A percentile compares a stretch with the other conserved stretches of the same genome.
Evolutionary conservation across 305 asterid genomes (phyloP).

Genomic region (Fraxinus floribunda): DNA sequence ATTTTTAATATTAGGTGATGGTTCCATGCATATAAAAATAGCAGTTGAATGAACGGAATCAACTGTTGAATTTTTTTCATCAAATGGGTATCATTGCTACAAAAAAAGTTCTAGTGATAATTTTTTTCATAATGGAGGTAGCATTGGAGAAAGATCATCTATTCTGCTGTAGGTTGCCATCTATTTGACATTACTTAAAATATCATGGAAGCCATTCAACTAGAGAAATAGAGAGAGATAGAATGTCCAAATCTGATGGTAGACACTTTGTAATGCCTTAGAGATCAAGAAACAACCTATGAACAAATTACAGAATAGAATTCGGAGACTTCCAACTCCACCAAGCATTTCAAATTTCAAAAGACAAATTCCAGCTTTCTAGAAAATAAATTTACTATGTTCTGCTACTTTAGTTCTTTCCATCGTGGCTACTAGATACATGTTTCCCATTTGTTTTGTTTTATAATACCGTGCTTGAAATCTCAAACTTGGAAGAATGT

Average conservation of each 20-base stretch:
- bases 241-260: background rate
- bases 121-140: background rate
- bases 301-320: background rate
- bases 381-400: background rate
- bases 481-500: background rate
- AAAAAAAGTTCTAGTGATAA: background rate
- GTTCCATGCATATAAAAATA: background rate
- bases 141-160: background rate
- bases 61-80: background rate
- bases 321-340: background rate
- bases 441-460: background rate
- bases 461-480: background rate
- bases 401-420: background rate
- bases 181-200: background rate
- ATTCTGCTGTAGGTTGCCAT: background rate
- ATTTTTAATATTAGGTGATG: background rate
- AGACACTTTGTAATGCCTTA: background rate
- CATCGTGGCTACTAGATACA: background rate
- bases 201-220: background rate
- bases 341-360: background rate
- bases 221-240: background rate
- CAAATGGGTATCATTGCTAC: background rate
- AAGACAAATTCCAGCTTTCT: background rate
- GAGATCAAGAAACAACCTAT: background rate
- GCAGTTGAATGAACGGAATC: background rate